Evolutionary conservation across 1,284 basidiomycete genomes (phyloP), one percentile per base, ranked within the genome.

Genomic region (Ganoderma multipileum): DNA sequence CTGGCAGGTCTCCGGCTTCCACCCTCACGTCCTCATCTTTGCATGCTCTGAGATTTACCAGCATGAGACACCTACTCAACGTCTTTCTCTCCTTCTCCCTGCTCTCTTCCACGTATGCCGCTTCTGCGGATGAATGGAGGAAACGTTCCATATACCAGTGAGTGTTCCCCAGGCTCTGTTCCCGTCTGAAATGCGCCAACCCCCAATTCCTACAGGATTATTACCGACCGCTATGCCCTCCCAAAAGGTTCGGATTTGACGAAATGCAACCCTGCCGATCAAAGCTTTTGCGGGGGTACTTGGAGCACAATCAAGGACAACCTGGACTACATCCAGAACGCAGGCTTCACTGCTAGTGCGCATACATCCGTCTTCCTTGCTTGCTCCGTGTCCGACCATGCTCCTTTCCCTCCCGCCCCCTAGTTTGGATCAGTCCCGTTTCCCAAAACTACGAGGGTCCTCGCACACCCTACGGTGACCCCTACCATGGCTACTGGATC

Each of bases 181-280:
- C 41, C 9, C 18, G 20, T 23, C 36, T 28, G 54, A 8, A 18
- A 30, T 50, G 16, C 28, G 58, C 26, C 65, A 18, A 64, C 36
- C 26, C n/a, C 42, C 38, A 18, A 9, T 28, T 16, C 28, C 38
- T 12, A 11, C 73, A 89, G 91, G 80, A 80, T 94, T 69, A 86
- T 95, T 66, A 91, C 90, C 2, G 93, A 95, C 79, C 91, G 93
- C 39, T 95, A 89, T 75, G 91, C 92, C 9, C 84, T 90, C 70
- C 81, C 88, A 7, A 79, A 84, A 0, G 86, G 86, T 50, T 82
- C 86, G 0, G 84, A 88, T 69, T 80, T 82, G 11, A 86, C 82
- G 55, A 83, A 85, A 41, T 94, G 92, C 76, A 81, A 89, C 72
- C 82, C 86, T 8, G 81, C 79, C 44, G 77, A 83, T 30, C 87